Evolutionary conservation across 2,329 filamentous ascomycete species (phyloP).

Genomic region (Hypoxylon sp.): DNA sequence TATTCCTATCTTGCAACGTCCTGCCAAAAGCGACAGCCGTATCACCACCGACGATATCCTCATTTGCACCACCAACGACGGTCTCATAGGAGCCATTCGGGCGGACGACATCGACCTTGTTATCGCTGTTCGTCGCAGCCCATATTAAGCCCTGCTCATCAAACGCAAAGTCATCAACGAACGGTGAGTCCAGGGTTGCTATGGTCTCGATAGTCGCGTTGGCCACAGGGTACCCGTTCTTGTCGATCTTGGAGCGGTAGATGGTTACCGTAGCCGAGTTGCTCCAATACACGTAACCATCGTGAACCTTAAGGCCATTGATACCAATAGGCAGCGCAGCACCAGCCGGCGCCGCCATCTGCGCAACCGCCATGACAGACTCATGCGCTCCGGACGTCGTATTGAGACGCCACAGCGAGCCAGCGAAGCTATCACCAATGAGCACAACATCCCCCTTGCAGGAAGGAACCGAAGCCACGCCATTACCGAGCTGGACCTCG

Average conservation of each 20-base stretch:
- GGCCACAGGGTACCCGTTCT: conserved; percentile 31
- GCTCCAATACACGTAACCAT: conserved; percentile 49
- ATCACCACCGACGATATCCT: conserved; percentile 42
- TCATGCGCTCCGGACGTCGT: conserved; percentile 39
- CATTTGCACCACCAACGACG: conserved; percentile 31
- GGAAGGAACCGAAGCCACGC: conserved; percentile 43
- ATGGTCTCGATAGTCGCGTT: conserved; percentile 38
- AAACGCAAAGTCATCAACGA: conserved; percentile 49
- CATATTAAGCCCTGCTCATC: conserved; percentile 40
- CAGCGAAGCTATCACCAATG: conserved; percentile 47
- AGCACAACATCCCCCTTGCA: conserved; percentile 41
- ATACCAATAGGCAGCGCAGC: conserved; percentile 41
- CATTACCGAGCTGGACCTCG: conserved; percentile 42
- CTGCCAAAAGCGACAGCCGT: conserved; percentile 45
- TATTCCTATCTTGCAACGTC: conserved; percentile 32
- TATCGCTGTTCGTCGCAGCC: conserved; percentile 42
- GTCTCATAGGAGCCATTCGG: conserved; percentile 29
- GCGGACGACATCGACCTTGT: conserved; percentile 39
- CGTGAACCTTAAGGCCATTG: conserved; percentile 49
- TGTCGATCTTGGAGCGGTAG: conserved; percentile 40
- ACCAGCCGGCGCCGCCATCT: conserved; percentile 44
- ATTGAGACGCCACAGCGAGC: conserved; percentile 49
- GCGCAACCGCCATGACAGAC: conserved; percentile 39
- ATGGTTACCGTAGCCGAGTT: conserved; percentile 42
- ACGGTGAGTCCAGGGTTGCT: conserved; percentile 33